phyloP scores from a whole-genome alignment of 1,284 basidiomycete species.

The Ceratobasidium sp. region DNA sequence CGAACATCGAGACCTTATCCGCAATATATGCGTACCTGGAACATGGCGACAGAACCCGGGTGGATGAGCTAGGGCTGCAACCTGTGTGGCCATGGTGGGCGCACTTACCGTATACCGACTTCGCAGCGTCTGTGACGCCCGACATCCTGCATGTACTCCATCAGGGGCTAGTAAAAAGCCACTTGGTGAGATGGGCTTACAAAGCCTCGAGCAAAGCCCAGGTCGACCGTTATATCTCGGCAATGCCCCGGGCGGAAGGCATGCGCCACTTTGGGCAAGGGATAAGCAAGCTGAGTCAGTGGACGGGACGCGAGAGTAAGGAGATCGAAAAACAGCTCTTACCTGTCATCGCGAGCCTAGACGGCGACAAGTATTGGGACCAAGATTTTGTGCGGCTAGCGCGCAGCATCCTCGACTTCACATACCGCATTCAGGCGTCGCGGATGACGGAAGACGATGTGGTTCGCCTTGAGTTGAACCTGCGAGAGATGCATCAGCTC shows the following conservation, averaged over 20 bases:
- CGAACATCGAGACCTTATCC: background rate
- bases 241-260: slow-evolving; percentile 17
- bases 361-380: background rate
- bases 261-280: slow-evolving; percentile 33
- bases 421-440: background rate
- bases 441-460: slow-evolving; percentile 15
- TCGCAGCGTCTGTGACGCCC: slow-evolving; percentile 48
- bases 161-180: slow-evolving; percentile 50
- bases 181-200: slow-evolving; percentile 45
- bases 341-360: background rate
- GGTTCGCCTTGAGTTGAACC: slow-evolving; percentile 8
- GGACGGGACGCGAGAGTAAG: slow-evolving; percentile 50
- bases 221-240: slow-evolving; percentile 25
- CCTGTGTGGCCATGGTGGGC: background rate
- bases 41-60: background rate
- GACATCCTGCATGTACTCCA: slow-evolving; percentile 52
- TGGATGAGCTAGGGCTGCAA: background rate
- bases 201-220: slow-evolving; percentile 6
- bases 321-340: slow-evolving; percentile 49
- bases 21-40: background rate
- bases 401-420: background rate
- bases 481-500: slow-evolving; percentile 16
- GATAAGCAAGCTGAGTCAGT: slow-evolving; percentile 46
- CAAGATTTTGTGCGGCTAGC: slow-evolving; percentile 30
- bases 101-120: slow-evolving; percentile 47